Percentiles rank a stretch among this genome's conserved stretches.
Conservation (phyloP, 1,284 basidiomycete species). For the Cutaneotrichosporon cavernicola region DNA sequence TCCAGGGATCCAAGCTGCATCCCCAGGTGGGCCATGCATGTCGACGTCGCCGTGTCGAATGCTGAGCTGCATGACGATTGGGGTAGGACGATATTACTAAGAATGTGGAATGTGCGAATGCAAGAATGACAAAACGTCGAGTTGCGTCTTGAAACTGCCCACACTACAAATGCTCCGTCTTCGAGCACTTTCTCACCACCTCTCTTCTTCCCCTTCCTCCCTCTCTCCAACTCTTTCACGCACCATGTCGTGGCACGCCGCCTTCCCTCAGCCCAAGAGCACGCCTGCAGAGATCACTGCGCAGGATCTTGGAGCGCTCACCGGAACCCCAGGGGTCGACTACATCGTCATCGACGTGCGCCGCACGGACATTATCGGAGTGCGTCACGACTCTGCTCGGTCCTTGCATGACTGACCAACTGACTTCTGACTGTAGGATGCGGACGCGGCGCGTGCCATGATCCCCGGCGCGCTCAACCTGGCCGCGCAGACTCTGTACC, state of each 20-base stretch:
- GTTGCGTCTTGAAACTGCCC: not conserved
- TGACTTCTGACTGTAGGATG: conserved; percentile 22
- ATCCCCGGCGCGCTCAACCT: conserved; percentile 41
- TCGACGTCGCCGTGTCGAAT: not conserved
- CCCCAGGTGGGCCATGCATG: not conserved
- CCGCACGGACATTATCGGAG: conserved; percentile 30
- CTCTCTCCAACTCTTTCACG: not conserved
- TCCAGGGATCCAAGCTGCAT: not conserved
- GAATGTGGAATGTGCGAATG: not conserved
- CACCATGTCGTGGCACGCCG: conserved; percentile 27
- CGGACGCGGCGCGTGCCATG: conserved; percentile 22
- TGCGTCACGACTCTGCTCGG: not conserved
- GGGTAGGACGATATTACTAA: not conserved
- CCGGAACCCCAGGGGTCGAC: conserved; percentile 18
- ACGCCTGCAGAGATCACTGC: conserved; percentile 21
- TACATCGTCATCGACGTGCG: conserved; percentile 39
- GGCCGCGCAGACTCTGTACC: conserved; percentile 41
- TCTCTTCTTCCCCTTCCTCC: not conserved
- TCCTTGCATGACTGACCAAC: not conserved
- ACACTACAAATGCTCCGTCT: not conserved
- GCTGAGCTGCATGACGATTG: not conserved
- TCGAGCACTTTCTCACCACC: not conserved
- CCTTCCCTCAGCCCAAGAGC: conserved; percentile 25
- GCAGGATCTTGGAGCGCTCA: conserved; percentile 26
- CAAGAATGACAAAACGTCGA: not conserved